Evolutionary conservation across 2,329 filamentous ascomycete genomes (phyloP).

Genomic region (Fusarium subtropicale): DNA sequence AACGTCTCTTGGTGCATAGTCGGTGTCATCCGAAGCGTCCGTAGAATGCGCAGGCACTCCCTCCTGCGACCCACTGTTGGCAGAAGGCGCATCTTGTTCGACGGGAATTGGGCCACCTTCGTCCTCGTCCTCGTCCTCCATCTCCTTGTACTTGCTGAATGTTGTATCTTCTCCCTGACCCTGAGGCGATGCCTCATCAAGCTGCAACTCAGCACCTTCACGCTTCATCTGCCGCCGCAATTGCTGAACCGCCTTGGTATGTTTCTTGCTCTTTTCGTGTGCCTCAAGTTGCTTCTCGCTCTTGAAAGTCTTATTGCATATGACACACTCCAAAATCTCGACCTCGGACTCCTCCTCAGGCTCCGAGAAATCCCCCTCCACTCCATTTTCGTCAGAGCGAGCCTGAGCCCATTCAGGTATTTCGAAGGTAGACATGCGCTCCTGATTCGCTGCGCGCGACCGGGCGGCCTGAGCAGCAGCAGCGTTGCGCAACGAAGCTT

Average conservation of each 20-base stretch:
- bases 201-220: constrained; percentile 74
- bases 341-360: constrained; percentile 67
- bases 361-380: constrained; percentile 70
- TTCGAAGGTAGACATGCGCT: constrained; percentile 73
- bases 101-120: neutral
- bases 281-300: constrained; percentile 92
- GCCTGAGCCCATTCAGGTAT: constrained; percentile 81
- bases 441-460: constrained; percentile 82
- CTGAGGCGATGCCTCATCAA: constrained; percentile 49
- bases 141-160: neutral
- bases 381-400: constrained; percentile 61
- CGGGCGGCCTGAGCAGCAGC: constrained; percentile 86
- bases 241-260: constrained; percentile 85
- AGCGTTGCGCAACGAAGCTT: constrained; percentile 80
- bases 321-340: constrained; percentile 77
- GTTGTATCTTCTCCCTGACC: neutral
- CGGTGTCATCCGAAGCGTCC: constrained; percentile 50
- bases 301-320: constrained; percentile 84
- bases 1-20: constrained; percentile 61
- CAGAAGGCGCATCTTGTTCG: neutral
- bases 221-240: constrained; percentile 84
- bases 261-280: constrained; percentile 97
- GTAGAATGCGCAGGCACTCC: constrained; percentile 16
- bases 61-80: neutral
- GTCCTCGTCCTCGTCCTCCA: neutral